These are phyloP conservation scores for Bifiguratus adelaidae DNA, from an alignment of 192 early-diverging fungal genomes.

Conservation along the genomic window DNA sequence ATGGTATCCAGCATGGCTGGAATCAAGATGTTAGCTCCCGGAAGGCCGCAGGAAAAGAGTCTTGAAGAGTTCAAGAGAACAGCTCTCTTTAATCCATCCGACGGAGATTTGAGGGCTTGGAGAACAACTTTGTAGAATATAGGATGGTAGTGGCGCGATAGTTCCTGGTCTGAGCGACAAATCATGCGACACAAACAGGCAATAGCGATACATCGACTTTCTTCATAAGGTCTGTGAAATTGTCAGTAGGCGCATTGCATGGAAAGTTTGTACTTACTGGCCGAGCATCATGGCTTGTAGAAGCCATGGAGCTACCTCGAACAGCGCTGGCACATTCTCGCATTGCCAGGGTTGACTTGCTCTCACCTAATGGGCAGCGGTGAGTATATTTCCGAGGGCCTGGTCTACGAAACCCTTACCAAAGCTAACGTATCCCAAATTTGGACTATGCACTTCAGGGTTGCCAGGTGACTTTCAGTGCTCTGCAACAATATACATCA, in stretches of 20 bases:
- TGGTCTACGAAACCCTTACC: slow-evolving; percentile 9
- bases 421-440: slow-evolving; percentile 55
- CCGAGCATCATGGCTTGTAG: slow-evolving; percentile 58
- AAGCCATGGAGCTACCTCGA: slow-evolving; percentile 69
- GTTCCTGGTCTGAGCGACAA: slow-evolving; percentile 60
- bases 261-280: slow-evolving; percentile 23
- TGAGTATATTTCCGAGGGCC: not conserved
- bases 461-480: slow-evolving; percentile 49
- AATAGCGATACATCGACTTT: slow-evolving; percentile 55
- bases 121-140: slow-evolving; percentile 63
- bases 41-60: slow-evolving; percentile 55
- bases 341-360: slow-evolving; percentile 41
- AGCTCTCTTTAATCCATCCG: too few relatives aligned
- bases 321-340: slow-evolving; percentile 51
- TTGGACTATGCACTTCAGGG: slow-evolving; percentile 51
- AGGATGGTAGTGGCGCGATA: slow-evolving; percentile 40
- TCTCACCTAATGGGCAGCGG: slow-evolving; percentile 26
- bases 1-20: slow-evolving; percentile 52
- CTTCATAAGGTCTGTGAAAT: slow-evolving; percentile 41
- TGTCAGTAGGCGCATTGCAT: not conserved
- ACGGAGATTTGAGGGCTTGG: too few relatives aligned
- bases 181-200: slow-evolving; percentile 67
- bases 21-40: slow-evolving; percentile 57
- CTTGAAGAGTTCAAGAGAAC: slow-evolving; percentile 53
- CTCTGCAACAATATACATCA: slow-evolving; percentile 20